Base-by-base conservation (phyloP, 1,284 basidiomycete species). In the Malassezia pachydermatis region DNA sequence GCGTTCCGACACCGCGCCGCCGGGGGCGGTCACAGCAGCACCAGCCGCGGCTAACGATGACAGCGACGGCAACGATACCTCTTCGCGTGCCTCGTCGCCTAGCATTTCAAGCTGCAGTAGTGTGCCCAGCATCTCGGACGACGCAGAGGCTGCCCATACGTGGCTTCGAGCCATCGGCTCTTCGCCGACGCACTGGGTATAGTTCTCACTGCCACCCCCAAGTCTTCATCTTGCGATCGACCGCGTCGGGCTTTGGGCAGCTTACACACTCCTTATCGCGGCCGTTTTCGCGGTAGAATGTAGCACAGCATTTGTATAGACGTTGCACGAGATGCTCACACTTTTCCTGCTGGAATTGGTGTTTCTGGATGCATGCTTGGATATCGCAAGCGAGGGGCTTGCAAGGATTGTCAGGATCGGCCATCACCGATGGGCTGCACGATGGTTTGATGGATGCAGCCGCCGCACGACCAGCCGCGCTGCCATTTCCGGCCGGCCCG, bases 331-430 rank as follows among this genome's bases (percentile, higher is more conserved):
- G 48, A 30, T 55, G 41, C 30, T 65, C 55, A 47, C 67, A 70
- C n/a, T 55, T 55, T 4, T 63, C 56, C 39, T 69, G 67, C 38
- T 67, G 50, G 45, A 56, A 67, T 36, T 54, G 54, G 13, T 58
- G 54, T 27, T 55, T 59, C 39, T 67, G 61, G 22, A 70, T 56
- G 47, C 67, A 70, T 8, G 48, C 45, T 33, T 70, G 67, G 32
- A 70, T 64, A 6, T 53, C 58, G 51, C 67, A 70, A 9, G 65
- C 65, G 20, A 51, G 38, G 5, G 62, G 58, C 49, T 70, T 59
- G 57, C 67, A 70, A 20, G 65, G 64, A 27, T 62, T 62, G 2
- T 23, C 38, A 6, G n/a, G 16, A 17, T 51, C 49, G 36, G 38
- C 16, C 45, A 38, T 39, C n/a, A n/a, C n/a, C n/a, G n/a, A n/a